Evolutionary conservation across 2,329 filamentous ascomycete genomes (phyloP).

Genomic region (Aspergillus sp.): DNA sequence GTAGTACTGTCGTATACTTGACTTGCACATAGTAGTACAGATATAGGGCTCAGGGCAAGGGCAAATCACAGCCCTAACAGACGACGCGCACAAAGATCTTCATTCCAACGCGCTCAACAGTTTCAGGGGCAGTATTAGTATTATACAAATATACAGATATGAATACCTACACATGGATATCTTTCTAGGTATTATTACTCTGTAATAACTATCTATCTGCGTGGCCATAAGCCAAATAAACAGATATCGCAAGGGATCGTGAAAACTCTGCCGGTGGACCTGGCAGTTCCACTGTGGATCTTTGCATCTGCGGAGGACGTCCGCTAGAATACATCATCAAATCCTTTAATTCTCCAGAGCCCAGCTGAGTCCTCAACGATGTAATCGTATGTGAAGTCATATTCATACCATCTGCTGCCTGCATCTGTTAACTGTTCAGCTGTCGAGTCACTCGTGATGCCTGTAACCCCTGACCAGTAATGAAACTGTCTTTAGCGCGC

Average conservation of each 20-base stretch:
- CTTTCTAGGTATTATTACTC: neutral
- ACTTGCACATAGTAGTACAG: neutral
- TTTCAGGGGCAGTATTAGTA: neutral
- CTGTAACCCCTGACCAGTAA: too few relatives aligned
- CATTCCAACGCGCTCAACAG: neutral
- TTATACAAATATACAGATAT: too few relatives aligned
- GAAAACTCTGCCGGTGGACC: too few relatives aligned
- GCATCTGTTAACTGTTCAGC: neutral
- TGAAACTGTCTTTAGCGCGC: too few relatives aligned
- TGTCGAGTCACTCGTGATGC: too few relatives aligned
- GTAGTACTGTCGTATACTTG: neutral
- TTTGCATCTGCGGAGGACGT: too few relatives aligned
- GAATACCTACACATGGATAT: neutral
- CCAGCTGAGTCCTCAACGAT: too few relatives aligned
- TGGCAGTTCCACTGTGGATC: too few relatives aligned
- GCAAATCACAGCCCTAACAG: neutral
- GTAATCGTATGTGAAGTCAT: neutral
- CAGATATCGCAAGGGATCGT: neutral
- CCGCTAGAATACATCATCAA: too few relatives aligned
- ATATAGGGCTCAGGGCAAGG: slow-evolving; percentile 1
- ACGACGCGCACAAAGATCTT: neutral
- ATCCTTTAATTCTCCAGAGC: too few relatives aligned
- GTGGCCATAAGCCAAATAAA: neutral
- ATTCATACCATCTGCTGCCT: neutral
- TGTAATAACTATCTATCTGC: neutral